A percentile compares a stretch with the other conserved stretches of the same genome.
These are phyloP conservation scores for Pseudocercospora fuligena DNA, from an alignment of 2,329 filamentous ascomycete species.

Conservation along the genomic window DNA sequence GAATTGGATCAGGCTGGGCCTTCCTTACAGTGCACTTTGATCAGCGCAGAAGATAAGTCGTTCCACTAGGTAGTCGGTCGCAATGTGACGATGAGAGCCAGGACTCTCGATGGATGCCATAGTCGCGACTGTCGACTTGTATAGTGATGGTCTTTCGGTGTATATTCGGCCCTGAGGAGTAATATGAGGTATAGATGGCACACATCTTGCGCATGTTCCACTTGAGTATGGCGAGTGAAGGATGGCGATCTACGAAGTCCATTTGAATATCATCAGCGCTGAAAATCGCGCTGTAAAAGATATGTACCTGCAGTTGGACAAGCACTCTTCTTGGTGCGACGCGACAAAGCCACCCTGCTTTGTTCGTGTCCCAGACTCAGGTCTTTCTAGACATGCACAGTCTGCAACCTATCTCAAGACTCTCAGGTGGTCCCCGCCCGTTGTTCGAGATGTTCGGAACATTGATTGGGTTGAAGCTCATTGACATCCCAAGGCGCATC, in stretches of 20 bases:
- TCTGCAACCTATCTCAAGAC: neutral
- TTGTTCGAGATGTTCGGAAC: neutral
- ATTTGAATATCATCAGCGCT: too few relatives aligned
- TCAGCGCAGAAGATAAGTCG: neutral
- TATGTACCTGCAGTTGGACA: neutral
- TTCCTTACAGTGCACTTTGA: neutral
- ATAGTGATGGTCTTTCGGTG: neutral
- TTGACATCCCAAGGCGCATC: neutral
- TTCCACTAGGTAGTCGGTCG: neutral
- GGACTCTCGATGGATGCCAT: neutral
- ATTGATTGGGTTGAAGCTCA: neutral
- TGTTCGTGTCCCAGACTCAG: neutral
- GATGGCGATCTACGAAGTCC: too few relatives aligned
- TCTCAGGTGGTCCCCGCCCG: neutral
- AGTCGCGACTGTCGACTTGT: neutral
- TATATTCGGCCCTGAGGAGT: neutral
- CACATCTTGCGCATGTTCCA: neutral
- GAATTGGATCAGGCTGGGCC: neutral
- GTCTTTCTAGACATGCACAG: neutral
- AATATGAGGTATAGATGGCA: neutral
- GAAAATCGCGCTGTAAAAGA: too few relatives aligned
- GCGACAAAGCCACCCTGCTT: neutral
- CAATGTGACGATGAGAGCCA: too few relatives aligned
- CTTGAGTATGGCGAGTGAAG: too few relatives aligned
- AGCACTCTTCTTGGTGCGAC: neutral